Evolutionary conservation across 2,329 filamentous ascomycete species (phyloP).

Genomic region (Fusarium redolens): DNA sequence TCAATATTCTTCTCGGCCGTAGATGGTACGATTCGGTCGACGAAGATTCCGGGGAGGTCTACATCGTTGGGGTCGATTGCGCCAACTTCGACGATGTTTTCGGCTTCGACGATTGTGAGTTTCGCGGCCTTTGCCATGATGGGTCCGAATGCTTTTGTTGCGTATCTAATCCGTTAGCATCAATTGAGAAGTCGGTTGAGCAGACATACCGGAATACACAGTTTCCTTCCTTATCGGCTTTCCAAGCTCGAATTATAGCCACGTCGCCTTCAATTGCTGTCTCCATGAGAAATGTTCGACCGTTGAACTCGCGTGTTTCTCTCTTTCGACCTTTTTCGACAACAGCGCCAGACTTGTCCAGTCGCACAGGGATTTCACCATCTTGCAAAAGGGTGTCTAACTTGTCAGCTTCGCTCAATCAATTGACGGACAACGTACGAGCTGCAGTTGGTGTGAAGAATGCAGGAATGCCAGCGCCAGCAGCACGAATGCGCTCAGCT

Average conservation of each 20-base stretch:
- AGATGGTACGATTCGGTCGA: conserved; percentile 82
- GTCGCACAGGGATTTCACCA: conserved; percentile 73
- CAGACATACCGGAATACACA: conserved; percentile 74
- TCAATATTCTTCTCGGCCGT: conserved; percentile 80
- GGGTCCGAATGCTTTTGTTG: conserved; percentile 79
- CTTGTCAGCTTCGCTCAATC: conserved; percentile 17
- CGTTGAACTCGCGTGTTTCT: conserved; percentile 79
- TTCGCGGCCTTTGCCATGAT: conserved; percentile 86
- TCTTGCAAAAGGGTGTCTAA: conserved; percentile 73
- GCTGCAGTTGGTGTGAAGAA: conserved; percentile 84
- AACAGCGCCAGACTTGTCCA: conserved; percentile 69
- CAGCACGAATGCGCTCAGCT: conserved; percentile 77
- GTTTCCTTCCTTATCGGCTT: conserved; percentile 81
- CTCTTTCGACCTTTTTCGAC: conserved; percentile 73
- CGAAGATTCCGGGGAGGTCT: conserved; percentile 84
- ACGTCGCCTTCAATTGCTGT: conserved; percentile 80
- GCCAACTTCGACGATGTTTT: conserved; percentile 82
- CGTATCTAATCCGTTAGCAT: conserved; percentile 60
- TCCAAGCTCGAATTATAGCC: conserved; percentile 80
- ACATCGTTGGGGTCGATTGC: conserved; percentile 79
- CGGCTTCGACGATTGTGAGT: conserved; percentile 84
- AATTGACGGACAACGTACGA: conserved; percentile 55
- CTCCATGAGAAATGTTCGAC: conserved; percentile 81
- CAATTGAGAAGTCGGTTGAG: background rate
- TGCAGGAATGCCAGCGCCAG: conserved; percentile 80